Percentiles rank a stretch among this genome's conserved stretches.
Conservation (phyloP, 2,329 filamentous ascomycete genomes). For the Teratosphaeria destructans region DNA sequence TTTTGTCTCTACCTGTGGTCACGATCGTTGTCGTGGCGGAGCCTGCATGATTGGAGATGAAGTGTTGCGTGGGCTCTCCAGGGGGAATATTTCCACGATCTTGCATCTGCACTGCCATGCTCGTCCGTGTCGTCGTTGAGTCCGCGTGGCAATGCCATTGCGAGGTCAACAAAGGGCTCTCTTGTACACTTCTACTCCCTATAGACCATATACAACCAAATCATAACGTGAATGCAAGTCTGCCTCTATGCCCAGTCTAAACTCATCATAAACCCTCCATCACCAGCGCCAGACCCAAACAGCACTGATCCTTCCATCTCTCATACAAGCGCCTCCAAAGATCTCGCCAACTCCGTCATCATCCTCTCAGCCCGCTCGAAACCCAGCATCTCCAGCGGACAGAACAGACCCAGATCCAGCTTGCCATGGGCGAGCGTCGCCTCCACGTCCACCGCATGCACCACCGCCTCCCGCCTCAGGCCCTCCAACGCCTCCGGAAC, state of each 20-base stretch:
- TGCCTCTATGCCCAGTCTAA: neutral
- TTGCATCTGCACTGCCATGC: neutral
- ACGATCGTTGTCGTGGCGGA: neutral
- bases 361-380: conserved; percentile 28
- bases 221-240: neutral
- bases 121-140: neutral
- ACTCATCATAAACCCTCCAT: neutral
- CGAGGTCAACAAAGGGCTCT: neutral
- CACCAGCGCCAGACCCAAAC: neutral
- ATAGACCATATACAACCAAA: neutral
- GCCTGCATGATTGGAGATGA: neutral
- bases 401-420: conserved; percentile 46
- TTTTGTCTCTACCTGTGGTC: neutral
- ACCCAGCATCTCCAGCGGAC: conserved; percentile 33
- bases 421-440: conserved; percentile 36
- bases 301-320: neutral
- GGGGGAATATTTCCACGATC: neutral
- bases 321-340: conserved; percentile 8
- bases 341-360: conserved; percentile 23
- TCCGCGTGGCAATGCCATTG: neutral
- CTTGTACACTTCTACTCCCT: neutral
- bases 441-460: conserved; percentile 44
- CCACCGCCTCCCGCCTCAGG: neutral
- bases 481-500: conserved; percentile 1
- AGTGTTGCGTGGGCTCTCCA: neutral